These are phyloP conservation scores for Gliomastix tumulicola DNA, from an alignment of 2,329 filamentous ascomycete genomes.

Conservation along the genomic window DNA sequence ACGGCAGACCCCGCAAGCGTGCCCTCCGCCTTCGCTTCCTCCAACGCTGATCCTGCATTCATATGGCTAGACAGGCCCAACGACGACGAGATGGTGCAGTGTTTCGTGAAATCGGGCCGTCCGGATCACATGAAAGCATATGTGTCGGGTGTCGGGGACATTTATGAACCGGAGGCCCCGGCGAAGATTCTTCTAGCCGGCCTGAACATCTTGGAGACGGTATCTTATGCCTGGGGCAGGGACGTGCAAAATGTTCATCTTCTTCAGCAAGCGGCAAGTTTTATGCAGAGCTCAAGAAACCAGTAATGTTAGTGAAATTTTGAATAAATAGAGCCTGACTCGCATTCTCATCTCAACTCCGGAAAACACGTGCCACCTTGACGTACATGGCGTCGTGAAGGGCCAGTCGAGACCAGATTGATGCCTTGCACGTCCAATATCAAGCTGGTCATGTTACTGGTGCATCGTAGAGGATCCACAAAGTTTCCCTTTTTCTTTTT, in stretches of 20 bases:
- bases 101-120: constrained; percentile 39
- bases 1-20: too few relatives aligned
- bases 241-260: constrained; percentile 1
- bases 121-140: constrained; percentile 35
- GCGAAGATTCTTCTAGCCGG: constrained; percentile 11
- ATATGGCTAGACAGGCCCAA: constrained; percentile 46
- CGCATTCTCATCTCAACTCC: too few relatives aligned
- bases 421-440: too few relatives aligned
- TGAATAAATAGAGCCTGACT: too few relatives aligned
- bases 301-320: too few relatives aligned
- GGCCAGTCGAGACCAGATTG: too few relatives aligned
- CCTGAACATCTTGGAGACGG: constrained; percentile 8
- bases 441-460: too few relatives aligned
- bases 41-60: constrained; percentile 22
- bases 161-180: constrained; percentile 16
- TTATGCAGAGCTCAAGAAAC: too few relatives aligned
- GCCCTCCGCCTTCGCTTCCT: constrained; percentile 1
- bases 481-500: too few relatives aligned
- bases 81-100: constrained; percentile 49
- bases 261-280: background rate
- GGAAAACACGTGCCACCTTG: too few relatives aligned
- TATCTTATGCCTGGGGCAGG: constrained; percentile 10
- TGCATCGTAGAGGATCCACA: too few relatives aligned
- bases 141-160: constrained; percentile 42
- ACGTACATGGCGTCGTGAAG: too few relatives aligned